Conservation (phyloP, 2,329 filamentous ascomycete species). For the Penicillium sp. region DNA sequence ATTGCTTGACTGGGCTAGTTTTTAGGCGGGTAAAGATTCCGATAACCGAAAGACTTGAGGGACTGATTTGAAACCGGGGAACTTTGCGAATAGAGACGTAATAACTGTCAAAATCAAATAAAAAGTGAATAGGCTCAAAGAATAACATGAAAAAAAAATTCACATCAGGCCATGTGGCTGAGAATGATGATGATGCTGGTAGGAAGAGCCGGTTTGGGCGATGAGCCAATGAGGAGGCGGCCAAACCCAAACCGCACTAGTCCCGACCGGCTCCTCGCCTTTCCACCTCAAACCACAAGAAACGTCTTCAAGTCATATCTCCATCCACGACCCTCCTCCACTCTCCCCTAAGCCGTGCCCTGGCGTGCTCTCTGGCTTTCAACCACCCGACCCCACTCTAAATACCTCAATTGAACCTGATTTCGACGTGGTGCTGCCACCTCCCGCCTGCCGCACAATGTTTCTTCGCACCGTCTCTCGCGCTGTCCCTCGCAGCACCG, state of each 20-base stretch:
- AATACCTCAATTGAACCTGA: constrained; percentile 27
- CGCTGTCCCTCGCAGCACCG: constrained; percentile 45
- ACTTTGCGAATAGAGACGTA: neutral
- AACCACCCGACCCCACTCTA: constrained; percentile 17
- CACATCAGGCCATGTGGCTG: constrained; percentile 8
- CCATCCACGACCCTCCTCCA: constrained; percentile 33
- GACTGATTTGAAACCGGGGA: neutral
- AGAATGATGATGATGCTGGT: constrained; percentile 23
- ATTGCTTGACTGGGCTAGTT: neutral
- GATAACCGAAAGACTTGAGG: neutral
- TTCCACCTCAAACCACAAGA: constrained; percentile 42
- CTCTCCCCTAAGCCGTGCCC: constrained; percentile 28
- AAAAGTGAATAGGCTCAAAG: neutral
- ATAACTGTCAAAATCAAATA: too few relatives aligned
- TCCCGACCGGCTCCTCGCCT: constrained; percentile 36
- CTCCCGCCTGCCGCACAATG: constrained; percentile 41
- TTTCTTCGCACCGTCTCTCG: constrained; percentile 47
- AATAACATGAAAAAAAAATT: neutral
- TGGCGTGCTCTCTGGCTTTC: constrained; percentile 25
- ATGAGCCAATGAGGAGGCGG: constrained; percentile 34
- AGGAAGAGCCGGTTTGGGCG: constrained; percentile 17
- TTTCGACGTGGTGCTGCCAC: constrained; percentile 29
- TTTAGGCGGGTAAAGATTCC: constrained; percentile 3
- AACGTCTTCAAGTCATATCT: constrained; percentile 32
- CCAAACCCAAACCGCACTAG: constrained; percentile 37